These are phyloP conservation scores for Smittium culicis DNA, from an alignment of 371 early-diverging fungal species.

Conservation along the genomic window DNA sequence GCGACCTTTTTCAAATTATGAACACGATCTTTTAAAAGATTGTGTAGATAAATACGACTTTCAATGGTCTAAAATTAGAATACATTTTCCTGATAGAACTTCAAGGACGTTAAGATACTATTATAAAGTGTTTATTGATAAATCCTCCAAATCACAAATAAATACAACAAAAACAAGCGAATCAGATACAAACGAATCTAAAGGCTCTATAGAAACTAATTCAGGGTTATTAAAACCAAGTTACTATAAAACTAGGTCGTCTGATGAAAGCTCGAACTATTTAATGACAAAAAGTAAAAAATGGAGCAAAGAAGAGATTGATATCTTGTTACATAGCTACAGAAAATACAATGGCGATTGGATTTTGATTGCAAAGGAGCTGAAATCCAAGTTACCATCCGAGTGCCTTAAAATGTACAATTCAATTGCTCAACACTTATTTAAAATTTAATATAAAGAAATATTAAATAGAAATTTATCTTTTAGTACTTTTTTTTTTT, in stretches of 20 bases:
- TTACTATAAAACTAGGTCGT: too few relatives aligned
- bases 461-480: too few relatives aligned
- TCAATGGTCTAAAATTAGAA: not conserved
- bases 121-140: not conserved
- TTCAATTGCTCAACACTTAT: not conserved
- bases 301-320: conserved; percentile 3
- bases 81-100: conserved; percentile 3
- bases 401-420: conserved; percentile 5
- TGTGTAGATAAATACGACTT: not conserved
- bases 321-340: not conserved
- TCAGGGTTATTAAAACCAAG: not conserved
- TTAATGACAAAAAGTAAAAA: not conserved
- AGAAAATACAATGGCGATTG: conserved; percentile 1
- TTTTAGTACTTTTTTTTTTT: too few relatives aligned
- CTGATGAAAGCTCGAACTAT: not conserved
- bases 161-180: not conserved
- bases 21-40: not conserved
- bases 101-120: not conserved
- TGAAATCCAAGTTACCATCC: not conserved
- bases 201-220: not conserved
- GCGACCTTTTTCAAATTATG: not conserved
- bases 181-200: not conserved
- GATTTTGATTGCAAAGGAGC: not conserved
- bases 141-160: not conserved
- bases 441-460: too few relatives aligned